Evolutionary conservation across 2,329 filamentous ascomycete species (phyloP), one percentile per base, ranked within the genome.

Genomic region (Fusarium nelsonii): DNA sequence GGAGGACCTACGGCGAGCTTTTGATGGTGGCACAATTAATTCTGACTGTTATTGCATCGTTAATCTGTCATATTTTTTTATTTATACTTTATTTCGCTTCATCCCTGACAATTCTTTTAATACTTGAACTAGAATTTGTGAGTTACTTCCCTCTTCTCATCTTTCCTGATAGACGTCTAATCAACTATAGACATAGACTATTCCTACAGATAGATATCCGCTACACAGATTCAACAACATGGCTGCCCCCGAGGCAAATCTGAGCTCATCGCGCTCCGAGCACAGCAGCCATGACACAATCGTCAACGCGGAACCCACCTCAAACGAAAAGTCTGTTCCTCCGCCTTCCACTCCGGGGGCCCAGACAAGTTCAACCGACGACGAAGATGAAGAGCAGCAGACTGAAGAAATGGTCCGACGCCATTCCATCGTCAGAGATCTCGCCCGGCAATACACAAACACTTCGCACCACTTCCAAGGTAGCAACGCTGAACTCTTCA

Each of bases 341-440:
- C 10, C 40, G 2, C 9, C 39, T 14, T 32, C 43, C 20, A 16
- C 26, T 12, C 40, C 44, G 53, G 40, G 40, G 23, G 44, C 50
- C 20, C 55, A 60, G 6, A 58, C 48, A 36, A 41, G 49, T 56
- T 62, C 23, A 54, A 37, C 57, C n/a, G 54, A 59, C 3, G 63
- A 69, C n/a, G 65, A 68, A 16, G 33, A 43, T 8, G 65, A 51
- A 6, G 14, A 34, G 8, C 30, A 26, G 0, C 43, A 63, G 2
- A 67, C 54, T 34, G 52, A 48, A n/a, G 68, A 70, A 45, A 70
- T 68, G 45, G 56, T 56, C 8, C 68, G 63, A 4, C 68, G 68
- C 5, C 68, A 71, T 39, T 70, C 68, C 18, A 71, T 70, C n/a
- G 68, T 71, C 23, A 52, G 69, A 4, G 65, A 69, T n/a, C 62